Evolutionary conservation across 2,329 filamentous ascomycete genomes (phyloP).

Genomic region (Colletotrichum sp.): DNA sequence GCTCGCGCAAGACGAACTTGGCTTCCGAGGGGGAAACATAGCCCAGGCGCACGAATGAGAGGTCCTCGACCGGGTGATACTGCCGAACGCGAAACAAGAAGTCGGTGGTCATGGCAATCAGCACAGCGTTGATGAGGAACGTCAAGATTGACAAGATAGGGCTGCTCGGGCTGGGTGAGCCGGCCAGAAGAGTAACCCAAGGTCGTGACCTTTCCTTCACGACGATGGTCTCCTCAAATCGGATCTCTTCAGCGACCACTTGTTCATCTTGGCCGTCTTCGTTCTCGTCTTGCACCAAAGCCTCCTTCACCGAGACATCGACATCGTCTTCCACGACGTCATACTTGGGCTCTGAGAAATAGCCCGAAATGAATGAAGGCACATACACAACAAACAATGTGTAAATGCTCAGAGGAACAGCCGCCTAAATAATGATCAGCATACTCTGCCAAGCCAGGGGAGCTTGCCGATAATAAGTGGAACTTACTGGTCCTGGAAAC

Average conservation of each 20-base stretch:
- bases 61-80: conserved; percentile 72
- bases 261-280: conserved; percentile 35
- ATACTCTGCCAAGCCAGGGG: not conserved
- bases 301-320: conserved; percentile 59
- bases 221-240: conserved; percentile 67
- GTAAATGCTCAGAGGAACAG: conserved; percentile 42
- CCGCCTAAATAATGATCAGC: conserved; percentile 20
- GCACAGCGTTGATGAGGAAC: conserved; percentile 72
- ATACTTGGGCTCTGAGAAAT: conserved; percentile 60
- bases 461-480: not conserved
- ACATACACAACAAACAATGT: conserved; percentile 71
- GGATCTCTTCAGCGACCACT: conserved; percentile 55
- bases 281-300: conserved; percentile 36
- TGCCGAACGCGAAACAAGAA: conserved; percentile 76
- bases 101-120: conserved; percentile 76
- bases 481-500: conserved; percentile 33
- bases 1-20: conserved; percentile 84
- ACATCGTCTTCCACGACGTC: conserved; percentile 66
- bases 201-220: conserved; percentile 62
- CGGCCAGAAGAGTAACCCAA: conserved; percentile 73
- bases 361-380: conserved; percentile 65
- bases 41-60: conserved; percentile 87
- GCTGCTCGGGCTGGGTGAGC: conserved; percentile 76
- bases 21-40: conserved; percentile 84
- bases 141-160: conserved; percentile 69